phyloP scores from a whole-genome alignment of 2,329 filamentous ascomycete species.

The Hyphodiscus sp. region DNA sequence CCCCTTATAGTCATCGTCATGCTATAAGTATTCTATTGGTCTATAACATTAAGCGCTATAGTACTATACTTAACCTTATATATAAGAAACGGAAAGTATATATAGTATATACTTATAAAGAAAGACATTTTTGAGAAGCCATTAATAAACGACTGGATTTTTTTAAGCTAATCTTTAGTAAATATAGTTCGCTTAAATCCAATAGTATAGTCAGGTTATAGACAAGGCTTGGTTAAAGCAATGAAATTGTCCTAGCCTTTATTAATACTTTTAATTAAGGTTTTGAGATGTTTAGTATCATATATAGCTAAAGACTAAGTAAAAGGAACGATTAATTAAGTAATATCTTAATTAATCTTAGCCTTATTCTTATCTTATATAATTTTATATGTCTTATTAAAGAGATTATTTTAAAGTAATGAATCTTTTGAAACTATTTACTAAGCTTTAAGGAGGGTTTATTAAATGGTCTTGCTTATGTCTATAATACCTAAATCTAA shows the following conservation, averaged over 20 bases:
- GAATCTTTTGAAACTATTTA: not conserved
- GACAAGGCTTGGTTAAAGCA: constrained; percentile 31
- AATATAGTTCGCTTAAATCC: constrained; percentile 36
- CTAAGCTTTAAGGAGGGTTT: not conserved
- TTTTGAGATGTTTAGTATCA: constrained; percentile 20
- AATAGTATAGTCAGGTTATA: constrained; percentile 39
- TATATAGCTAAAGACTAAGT: not conserved
- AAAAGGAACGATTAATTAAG: not conserved
- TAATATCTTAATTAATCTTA: not conserved
- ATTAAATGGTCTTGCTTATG: constrained; percentile 27
- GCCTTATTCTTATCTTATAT: not conserved
- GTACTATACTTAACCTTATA: too few species aligned
- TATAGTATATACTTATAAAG: too few species aligned
- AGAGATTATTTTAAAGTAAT: not conserved
- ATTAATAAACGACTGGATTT: constrained; percentile 31
- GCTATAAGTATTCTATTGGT: too few species aligned
- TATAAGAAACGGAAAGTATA: too few species aligned
- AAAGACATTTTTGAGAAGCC: too few species aligned
- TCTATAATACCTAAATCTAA: constrained; percentile 28
- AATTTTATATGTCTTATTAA: not conserved
- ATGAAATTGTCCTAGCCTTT: constrained; percentile 37
- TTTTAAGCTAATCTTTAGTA: constrained; percentile 35
- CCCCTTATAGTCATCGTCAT: too few species aligned
- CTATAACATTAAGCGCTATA: too few species aligned
- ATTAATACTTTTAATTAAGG: constrained; percentile 35